phyloP scores from a whole-genome alignment of 1,284 basidiomycete genomes.

The Trichosporon sp. region DNA sequence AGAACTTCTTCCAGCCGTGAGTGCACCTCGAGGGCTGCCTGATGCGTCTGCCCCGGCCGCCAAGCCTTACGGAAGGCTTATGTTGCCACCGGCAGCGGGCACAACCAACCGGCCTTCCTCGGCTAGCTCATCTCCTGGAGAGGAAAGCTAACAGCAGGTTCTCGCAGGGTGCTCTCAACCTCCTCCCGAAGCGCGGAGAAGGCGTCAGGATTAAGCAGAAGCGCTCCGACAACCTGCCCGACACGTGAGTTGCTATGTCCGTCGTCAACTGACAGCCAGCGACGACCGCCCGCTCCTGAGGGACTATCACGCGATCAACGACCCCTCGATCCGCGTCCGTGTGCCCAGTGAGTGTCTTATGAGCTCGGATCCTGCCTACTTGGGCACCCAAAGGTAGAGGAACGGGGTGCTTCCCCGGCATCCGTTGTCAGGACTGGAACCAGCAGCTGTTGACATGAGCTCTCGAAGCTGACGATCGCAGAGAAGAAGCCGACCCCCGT shows the following conservation, averaged over 20 bases:
- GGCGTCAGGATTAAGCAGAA: conserved; percentile 43
- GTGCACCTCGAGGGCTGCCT: conserved; percentile 6
- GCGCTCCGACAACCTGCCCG: conserved; percentile 45
- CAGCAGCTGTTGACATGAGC: neutral
- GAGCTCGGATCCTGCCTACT: neutral
- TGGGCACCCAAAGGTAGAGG: too few relatives aligned
- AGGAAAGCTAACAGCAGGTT: conserved; percentile 30
- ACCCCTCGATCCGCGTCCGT: conserved; percentile 37
- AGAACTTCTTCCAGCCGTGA: conserved; percentile 45
- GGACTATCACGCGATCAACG: conserved; percentile 47
- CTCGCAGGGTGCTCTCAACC: conserved; percentile 40
- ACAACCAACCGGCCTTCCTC: neutral
- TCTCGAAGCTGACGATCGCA: conserved; percentile 18
- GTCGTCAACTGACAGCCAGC: conserved; percentile 13
- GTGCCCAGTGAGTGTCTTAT: conserved; percentile 35
- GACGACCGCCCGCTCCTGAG: conserved; percentile 33
- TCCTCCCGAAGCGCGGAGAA: conserved; percentile 38
- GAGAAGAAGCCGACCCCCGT: conserved; percentile 83
- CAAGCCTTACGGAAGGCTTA: neutral
- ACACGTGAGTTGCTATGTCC: conserved; percentile 29
- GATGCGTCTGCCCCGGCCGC: neutral
- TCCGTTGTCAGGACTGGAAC: neutral
- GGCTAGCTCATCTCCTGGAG: neutral
- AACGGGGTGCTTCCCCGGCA: too few relatives aligned
- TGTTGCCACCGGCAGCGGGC: neutral